phyloP scores from a whole-genome alignment of 495 filamentous ascomycete genomes.

The Penicillium egyptiacum region DNA sequence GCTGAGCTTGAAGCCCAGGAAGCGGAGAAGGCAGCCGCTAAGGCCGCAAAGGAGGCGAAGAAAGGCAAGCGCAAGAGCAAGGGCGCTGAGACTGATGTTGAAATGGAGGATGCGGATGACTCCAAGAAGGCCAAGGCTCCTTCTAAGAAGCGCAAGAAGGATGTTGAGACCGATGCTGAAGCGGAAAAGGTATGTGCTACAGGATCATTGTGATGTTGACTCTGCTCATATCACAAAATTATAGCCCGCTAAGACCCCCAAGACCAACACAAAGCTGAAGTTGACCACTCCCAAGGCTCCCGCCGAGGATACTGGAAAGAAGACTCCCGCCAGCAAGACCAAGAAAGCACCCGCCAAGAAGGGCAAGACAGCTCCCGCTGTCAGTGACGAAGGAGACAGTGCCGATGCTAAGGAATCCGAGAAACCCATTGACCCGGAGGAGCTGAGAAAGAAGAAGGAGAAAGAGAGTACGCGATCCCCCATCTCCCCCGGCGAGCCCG shows the following conservation, averaged over 20 bases:
- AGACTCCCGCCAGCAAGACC: slow-evolving; percentile 58
- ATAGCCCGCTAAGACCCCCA: slow-evolving; percentile 58
- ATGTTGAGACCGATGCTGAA: slow-evolving; percentile 63
- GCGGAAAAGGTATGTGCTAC: slow-evolving; percentile 59
- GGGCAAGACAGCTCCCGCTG: slow-evolving; percentile 45
- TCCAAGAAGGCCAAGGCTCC: slow-evolving; percentile 51
- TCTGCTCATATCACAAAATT: slow-evolving; percentile 5
- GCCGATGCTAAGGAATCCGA: slow-evolving; percentile 52
- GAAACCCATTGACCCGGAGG: slow-evolving; percentile 56
- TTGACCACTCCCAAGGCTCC: slow-evolving; percentile 54
- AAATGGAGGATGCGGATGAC: slow-evolving; percentile 69
- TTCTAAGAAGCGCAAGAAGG: slow-evolving; percentile 69
- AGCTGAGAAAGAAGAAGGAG: slow-evolving; percentile 62
- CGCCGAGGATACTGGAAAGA: slow-evolving; percentile 42
- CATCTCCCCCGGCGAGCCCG: background rate
- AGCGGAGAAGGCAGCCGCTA: slow-evolving; percentile 59
- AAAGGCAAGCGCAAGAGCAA: slow-evolving; percentile 66
- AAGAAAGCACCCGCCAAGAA: slow-evolving; percentile 52
- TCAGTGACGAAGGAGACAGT: slow-evolving; percentile 44
- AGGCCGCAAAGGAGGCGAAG: slow-evolving; percentile 57
- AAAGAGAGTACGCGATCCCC: slow-evolving; percentile 59
- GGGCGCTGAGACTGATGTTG: slow-evolving; percentile 64
- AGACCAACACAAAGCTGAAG: slow-evolving; percentile 57
- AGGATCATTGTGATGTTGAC: background rate
- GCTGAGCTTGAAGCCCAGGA: slow-evolving; percentile 59